These are phyloP conservation scores for Gossypium australe DNA, from an alignment of 345 rosid genomes.

Conservation along the genomic window DNA sequence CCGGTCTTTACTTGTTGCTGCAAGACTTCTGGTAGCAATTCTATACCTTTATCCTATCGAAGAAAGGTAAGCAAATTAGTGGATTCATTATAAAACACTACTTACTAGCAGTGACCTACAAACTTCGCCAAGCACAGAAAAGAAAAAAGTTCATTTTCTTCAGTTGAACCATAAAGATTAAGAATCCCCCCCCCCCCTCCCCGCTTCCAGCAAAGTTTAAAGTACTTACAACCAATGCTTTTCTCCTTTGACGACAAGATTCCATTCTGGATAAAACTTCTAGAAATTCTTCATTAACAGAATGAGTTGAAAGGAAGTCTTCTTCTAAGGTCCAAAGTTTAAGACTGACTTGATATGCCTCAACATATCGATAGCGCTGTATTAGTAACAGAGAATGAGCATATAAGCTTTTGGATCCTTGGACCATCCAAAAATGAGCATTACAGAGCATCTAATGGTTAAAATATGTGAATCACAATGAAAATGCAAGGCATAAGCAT, in stretches of 20 bases:
- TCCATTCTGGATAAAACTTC: constrained; percentile 53
- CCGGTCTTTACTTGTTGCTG: constrained; percentile 61
- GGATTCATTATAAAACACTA: constrained; percentile 7
- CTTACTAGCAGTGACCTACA: not conserved
- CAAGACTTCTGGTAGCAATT: constrained; percentile 62
- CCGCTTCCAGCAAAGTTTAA: not conserved
- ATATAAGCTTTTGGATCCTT: not conserved
- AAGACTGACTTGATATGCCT: constrained; percentile 72
- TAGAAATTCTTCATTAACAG: constrained; percentile 44
- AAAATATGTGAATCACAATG: not conserved
- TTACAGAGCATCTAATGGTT: constrained; percentile 1
- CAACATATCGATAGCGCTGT: constrained; percentile 84
- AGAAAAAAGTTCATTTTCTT: not conserved
- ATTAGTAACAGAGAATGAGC: constrained; percentile 17
- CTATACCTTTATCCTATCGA: constrained; percentile 60
- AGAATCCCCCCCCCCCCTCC: not conserved
- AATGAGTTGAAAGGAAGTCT: constrained; percentile 41
- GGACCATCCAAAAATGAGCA: not conserved
- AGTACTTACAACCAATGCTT: constrained; percentile 64
- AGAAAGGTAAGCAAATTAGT: constrained; percentile 20
- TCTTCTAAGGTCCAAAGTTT: constrained; percentile 62
- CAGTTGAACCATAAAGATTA: not conserved
- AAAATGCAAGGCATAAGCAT: not conserved
- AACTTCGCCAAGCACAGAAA: not conserved
- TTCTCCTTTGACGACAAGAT: constrained; percentile 67